A percentile compares a stretch with the other conserved stretches of the same genome.
These are phyloP conservation scores for Heterobasidion annosum DNA, from an alignment of 1,284 basidiomycete genomes.

Conservation along the genomic window DNA sequence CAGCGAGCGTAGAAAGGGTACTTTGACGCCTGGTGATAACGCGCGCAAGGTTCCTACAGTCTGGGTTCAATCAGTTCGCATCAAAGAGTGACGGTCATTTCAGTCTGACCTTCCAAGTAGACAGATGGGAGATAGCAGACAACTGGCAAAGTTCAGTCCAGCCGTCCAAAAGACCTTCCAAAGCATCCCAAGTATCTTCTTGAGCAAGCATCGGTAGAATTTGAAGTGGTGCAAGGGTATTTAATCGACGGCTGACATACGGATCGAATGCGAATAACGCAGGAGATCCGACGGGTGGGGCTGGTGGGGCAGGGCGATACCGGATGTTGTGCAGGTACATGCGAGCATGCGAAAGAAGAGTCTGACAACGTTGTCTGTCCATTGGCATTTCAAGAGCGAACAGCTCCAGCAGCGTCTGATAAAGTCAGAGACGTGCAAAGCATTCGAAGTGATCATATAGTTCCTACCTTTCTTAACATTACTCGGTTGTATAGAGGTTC, in stretches of 20 bases:
- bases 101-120: conserved; percentile 51
- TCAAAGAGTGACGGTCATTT: background rate
- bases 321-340: conserved; percentile 33
- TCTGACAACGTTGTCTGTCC: conserved; percentile 24
- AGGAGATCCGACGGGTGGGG: conserved; percentile 34
- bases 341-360: conserved; percentile 31
- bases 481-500: conserved; percentile 42
- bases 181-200: conserved; percentile 40
- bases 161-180: conserved; percentile 44
- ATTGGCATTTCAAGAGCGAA: conserved; percentile 32
- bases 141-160: conserved; percentile 46
- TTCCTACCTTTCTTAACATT: conserved; percentile 45
- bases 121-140: conserved; percentile 32
- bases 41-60: background rate
- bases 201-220: conserved; percentile 43
- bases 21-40: background rate
- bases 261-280: conserved; percentile 60
- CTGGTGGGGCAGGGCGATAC: conserved; percentile 20
- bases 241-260: conserved; percentile 57
- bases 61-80: background rate
- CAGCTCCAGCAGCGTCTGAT: conserved; percentile 41
- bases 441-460: background rate
- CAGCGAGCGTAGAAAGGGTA: background rate
- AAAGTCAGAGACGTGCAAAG: background rate
- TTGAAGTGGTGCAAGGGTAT: conserved; percentile 68